Evolutionary conservation across 257 asterid species (phyloP).

Genomic region (Lantana camara): DNA sequence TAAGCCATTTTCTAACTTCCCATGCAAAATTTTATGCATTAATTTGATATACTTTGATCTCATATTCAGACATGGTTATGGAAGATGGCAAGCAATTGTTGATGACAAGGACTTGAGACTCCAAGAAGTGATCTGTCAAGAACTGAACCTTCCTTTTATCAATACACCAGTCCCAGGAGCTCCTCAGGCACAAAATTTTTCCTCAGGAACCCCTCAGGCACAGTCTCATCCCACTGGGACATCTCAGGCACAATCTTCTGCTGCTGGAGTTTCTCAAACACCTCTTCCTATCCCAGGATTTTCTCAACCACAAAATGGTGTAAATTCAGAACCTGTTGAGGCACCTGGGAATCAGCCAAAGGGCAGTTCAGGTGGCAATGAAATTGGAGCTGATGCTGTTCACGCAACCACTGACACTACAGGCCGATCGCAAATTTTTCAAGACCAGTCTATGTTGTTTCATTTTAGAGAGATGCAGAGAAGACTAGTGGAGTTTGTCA

Average conservation of each 20-base stretch:
- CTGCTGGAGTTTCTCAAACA: slow-evolving; percentile 47
- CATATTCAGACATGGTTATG: slow-evolving; percentile 87
- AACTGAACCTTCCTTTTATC: slow-evolving; percentile 69
- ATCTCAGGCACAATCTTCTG: slow-evolving; percentile 46
- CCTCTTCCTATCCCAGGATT: slow-evolving; percentile 42
- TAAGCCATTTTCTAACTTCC: slow-evolving; percentile 1
- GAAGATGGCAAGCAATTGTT: slow-evolving; percentile 97
- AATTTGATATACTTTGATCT: slow-evolving; percentile 27
- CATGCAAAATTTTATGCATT: slow-evolving; percentile 21
- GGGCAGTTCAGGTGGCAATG: slow-evolving; percentile 44
- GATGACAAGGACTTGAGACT: slow-evolving; percentile 88
- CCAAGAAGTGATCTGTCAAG: slow-evolving; percentile 90
- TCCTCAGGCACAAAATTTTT: slow-evolving; percentile 47
- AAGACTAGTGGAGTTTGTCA: slow-evolving; percentile 85
- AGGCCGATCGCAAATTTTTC: slow-evolving; percentile 55
- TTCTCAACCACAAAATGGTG: slow-evolving; percentile 49
- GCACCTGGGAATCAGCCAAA: slow-evolving; percentile 50
- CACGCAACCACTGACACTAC: slow-evolving; percentile 62
- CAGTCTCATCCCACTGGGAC: slow-evolving; percentile 40
- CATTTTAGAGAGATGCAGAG: slow-evolving; percentile 93
- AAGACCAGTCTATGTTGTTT: slow-evolving; percentile 57
- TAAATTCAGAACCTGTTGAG: slow-evolving; percentile 43
- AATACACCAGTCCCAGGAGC: slow-evolving; percentile 62
- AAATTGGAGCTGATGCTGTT: slow-evolving; percentile 48
- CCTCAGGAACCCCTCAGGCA: slow-evolving; percentile 47